Evolutionary conservation across 2,329 filamentous ascomycete species (phyloP).

Genomic region (Taxawa tesnikishii): DNA sequence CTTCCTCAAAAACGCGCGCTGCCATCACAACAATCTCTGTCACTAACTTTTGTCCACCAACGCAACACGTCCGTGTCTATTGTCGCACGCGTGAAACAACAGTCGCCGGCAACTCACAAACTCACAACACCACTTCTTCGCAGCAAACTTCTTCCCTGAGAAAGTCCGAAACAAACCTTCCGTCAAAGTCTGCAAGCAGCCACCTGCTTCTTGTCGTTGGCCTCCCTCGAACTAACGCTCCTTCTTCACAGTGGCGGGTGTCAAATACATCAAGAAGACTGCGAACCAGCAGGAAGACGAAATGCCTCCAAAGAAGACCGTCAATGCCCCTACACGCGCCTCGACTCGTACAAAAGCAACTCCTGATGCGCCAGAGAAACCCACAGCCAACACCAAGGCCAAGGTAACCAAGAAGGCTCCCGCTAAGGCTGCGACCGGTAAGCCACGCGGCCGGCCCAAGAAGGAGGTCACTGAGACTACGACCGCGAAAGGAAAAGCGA

Average conservation of each 20-base stretch:
- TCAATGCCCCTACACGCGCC: conserved; percentile 5
- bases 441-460: conserved; percentile 6
- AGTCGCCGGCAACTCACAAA: too few species aligned
- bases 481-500: conserved; percentile 7
- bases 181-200: neutral
- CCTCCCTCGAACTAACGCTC: neutral
- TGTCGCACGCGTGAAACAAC: too few species aligned
- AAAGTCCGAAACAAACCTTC: too few species aligned
- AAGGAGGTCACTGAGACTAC: conserved; percentile 7
- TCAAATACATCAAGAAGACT: conserved; percentile 17
- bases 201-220: neutral
- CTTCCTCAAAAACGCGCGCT: neutral
- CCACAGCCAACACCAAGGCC: conserved; percentile 17
- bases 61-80: too few species aligned
- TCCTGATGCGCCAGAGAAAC: conserved; percentile 9
- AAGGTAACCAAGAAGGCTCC: conserved; percentile 15
- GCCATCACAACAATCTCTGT: neutral
- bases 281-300: conserved; percentile 10
- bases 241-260: conserved; percentile 13
- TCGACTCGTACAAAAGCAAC: conserved; percentile 7
- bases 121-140: too few species aligned
- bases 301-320: conserved; percentile 11
- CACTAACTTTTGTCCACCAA: neutral
- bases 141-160: too few species aligned
- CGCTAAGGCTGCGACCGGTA: conserved; percentile 18